Evolutionary conservation across 2,329 filamentous ascomycete species (phyloP).

Genomic region (Aspergillus aculeatinus): DNA sequence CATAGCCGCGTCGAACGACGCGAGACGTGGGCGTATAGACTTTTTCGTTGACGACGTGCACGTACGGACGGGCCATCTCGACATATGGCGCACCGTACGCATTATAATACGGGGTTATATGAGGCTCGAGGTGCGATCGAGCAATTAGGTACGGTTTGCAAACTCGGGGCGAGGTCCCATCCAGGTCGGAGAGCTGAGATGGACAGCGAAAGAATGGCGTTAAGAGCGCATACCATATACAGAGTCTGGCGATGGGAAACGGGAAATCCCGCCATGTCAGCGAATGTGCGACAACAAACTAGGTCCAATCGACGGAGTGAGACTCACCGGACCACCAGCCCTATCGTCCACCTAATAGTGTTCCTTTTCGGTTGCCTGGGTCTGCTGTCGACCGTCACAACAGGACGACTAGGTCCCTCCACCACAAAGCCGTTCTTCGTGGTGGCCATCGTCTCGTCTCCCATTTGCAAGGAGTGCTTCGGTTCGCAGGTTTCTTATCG

Average conservation of each 20-base stretch:
- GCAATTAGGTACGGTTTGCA: conserved; percentile 77
- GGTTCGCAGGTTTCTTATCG: neutral
- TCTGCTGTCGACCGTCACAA: conserved; percentile 10
- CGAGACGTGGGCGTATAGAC: conserved; percentile 68
- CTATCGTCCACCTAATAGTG: conserved; percentile 35
- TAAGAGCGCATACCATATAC: conserved; percentile 82
- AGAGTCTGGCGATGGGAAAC: conserved; percentile 54
- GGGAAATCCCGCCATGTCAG: neutral
- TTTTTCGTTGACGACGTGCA: conserved; percentile 54
- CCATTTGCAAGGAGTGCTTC: conserved; percentile 10
- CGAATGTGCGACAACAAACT: neutral
- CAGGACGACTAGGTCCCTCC: conserved; percentile 20
- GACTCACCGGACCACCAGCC: conserved; percentile 37
- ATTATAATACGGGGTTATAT: conserved; percentile 82
- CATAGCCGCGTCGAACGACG: conserved; percentile 61
- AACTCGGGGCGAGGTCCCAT: conserved; percentile 68
- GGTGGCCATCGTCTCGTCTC: conserved; percentile 23
- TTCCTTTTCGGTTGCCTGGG: conserved; percentile 19
- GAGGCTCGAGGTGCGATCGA: conserved; percentile 67
- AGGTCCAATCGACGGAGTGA: conserved; percentile 8
- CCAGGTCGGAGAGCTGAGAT: conserved; percentile 63
- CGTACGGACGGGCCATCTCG: conserved; percentile 72
- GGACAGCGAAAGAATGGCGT: conserved; percentile 84
- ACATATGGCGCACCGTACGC: conserved; percentile 81
- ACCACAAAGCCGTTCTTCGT: conserved; percentile 29